These are phyloP conservation scores for Kazachstania psychrophila DNA, from an alignment of 805 yeast genomes.

Conservation along the genomic window DNA sequence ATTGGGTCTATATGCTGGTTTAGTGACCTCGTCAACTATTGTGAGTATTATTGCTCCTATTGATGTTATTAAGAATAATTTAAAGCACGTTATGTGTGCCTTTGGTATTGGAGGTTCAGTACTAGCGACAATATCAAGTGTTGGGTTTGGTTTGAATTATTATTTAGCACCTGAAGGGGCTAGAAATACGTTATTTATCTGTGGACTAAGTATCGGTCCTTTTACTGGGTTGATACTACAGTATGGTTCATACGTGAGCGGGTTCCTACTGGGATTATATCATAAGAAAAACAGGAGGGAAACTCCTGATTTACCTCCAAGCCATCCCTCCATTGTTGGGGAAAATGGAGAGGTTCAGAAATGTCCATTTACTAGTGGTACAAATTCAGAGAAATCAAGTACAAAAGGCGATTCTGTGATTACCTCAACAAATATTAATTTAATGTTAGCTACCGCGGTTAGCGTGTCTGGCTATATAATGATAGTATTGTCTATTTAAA, in stretches of 20 bases:
- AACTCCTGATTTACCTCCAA: conserved; percentile 8
- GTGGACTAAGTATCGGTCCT: conserved; percentile 11
- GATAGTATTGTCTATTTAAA: conserved; percentile 1
- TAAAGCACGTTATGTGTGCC: conserved; percentile 16
- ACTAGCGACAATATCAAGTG: conserved; percentile 42
- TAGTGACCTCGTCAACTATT: conserved; percentile 30
- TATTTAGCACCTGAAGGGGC: conserved; percentile 4
- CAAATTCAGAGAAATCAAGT: neutral
- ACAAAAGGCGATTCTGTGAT: neutral
- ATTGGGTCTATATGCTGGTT: conserved; percentile 53
- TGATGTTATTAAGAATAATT: conserved; percentile 12
- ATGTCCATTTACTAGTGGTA: conserved; percentile 9
- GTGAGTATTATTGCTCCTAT: conserved; percentile 25
- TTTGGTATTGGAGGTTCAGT: conserved; percentile 17
- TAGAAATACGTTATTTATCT: conserved; percentile 3
- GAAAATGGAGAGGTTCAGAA: conserved; percentile 8
- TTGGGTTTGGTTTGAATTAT: conserved; percentile 46
- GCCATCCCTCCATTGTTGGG: conserved; percentile 8
- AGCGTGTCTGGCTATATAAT: conserved; percentile 1
- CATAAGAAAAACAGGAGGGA: neutral
- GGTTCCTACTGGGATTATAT: no score
- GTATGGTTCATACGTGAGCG: no score
- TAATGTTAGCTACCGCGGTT: conserved; percentile 4
- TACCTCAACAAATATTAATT: conserved; percentile 5
- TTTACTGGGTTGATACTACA: no score